Base-by-base conservation (phyloP, 352 stramenopile genomes). In the Phytopythium vexans region DNA sequence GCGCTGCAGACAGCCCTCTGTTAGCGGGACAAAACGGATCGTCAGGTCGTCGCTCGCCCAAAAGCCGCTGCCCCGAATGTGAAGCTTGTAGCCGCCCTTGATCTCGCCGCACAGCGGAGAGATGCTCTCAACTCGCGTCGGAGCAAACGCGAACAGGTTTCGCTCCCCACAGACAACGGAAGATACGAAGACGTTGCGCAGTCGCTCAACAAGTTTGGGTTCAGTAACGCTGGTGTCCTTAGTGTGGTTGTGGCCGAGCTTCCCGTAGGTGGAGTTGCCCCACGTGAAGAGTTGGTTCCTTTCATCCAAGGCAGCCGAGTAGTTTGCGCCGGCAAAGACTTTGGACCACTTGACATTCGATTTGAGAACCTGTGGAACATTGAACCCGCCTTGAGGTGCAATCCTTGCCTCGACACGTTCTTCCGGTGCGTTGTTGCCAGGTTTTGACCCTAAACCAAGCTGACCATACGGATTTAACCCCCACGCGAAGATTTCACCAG, bases 391-490 rank as follows among this genome's bases (percentile, higher is more conserved):
- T 68, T 72, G 11, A 54, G 33, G 34, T 68, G 47, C 15, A 33
- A 7, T 48, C 66, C 51, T 15, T 53, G 57, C 52, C 21, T 27
- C 21, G 21, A 27, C 21, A 27, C 21, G 21, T 27, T 27, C 21
- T 2, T 27, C 21, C 21, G 21, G 21, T 27, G 21, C 21, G 21
- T 27, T 27, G 21, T 50, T 59, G 37, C 61, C 52, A 11, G 45
- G 52, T 9, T 47, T 60, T 2, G 43, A 52, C 0, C 82, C 82
- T 4, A 89, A 60, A 1, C 88, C 86, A 7, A 95, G 75, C 51
- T 94, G 82, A 0, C 88, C 88, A 52, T 81, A 86, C 0, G 62
- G 69, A 52, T 97, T 95, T 7, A 93, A 71, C 1, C 88, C 88
- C 85, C 86, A 96, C 4, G 80, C 67, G 47, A 74, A 89, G 0